phyloP scores from a whole-genome alignment of 148 eudicot species.

The Camellia granthamiana region DNA sequence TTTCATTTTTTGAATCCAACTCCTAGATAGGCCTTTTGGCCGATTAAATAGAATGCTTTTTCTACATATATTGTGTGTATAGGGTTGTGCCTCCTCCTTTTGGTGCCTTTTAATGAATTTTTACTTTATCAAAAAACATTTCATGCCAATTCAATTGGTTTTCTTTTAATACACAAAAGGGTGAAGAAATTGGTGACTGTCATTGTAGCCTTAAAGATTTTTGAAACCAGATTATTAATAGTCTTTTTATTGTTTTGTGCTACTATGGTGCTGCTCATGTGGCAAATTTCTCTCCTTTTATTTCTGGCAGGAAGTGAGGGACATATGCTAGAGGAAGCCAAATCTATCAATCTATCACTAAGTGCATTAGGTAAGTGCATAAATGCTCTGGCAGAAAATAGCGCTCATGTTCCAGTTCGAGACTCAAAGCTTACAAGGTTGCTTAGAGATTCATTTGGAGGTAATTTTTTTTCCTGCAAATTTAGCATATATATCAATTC shows the following conservation, averaged over 20 bases:
- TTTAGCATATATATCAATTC: not conserved
- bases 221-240: not conserved
- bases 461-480: slow-evolving; percentile 35
- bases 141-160: not conserved
- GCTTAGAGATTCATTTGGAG: slow-evolving; percentile 99
- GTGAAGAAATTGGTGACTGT: not conserved
- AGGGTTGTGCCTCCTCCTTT: no score
- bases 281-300: not conserved
- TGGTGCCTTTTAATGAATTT: no score
- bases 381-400: slow-evolving; percentile 98
- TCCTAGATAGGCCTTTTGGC: not conserved
- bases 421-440: slow-evolving; percentile 98
- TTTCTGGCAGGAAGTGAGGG: slow-evolving; percentile 91
- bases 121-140: no score
- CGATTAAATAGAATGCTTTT: not conserved
- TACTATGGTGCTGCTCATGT: not conserved
- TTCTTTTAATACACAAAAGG: not conserved
- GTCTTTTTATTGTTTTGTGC: not conserved
- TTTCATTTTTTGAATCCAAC: not conserved
- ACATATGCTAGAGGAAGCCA: slow-evolving; percentile 94
- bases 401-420: slow-evolving; percentile 97
- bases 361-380: slow-evolving; percentile 99
- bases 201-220: not conserved
- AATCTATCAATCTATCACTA: slow-evolving; percentile 94
- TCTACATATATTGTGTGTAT: no score